Conservation (phyloP, 176 grass and related monocot species). For the Eleusine coracana region DNA sequence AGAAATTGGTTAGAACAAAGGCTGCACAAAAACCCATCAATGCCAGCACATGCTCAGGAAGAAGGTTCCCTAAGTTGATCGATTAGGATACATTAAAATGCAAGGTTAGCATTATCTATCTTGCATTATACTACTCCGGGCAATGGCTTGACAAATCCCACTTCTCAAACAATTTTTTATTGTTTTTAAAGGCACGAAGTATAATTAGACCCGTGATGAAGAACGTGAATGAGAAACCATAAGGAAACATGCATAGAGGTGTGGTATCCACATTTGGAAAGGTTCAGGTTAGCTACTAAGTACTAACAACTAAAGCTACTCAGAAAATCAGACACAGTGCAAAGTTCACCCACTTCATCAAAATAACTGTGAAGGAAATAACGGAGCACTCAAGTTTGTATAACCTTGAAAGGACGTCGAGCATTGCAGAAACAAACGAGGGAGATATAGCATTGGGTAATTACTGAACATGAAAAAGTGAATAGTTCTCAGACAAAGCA, state of each 20-base stretch:
- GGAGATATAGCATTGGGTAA: conserved; percentile 16
- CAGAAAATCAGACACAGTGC: conserved; percentile 19
- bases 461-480: conserved; percentile 23
- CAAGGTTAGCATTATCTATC: conserved; percentile 21
- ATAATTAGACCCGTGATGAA: not conserved
- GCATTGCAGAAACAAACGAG: conserved; percentile 7
- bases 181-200: not conserved
- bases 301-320: conserved; percentile 15
- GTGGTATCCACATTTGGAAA: conserved; percentile 23
- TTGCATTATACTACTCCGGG: conserved; percentile 24
- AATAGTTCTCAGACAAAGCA: not conserved
- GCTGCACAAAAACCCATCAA: conserved; percentile 15
- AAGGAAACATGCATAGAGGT: conserved; percentile 1
- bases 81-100: not conserved
- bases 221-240: not conserved
- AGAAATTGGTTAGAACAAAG: conserved; percentile 12
- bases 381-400: conserved; percentile 18
- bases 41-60: conserved; percentile 11
- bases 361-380: not conserved
- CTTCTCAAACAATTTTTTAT: not conserved
- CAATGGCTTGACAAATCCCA: not conserved
- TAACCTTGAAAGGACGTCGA: not conserved
- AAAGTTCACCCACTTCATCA: not conserved
- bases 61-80: conserved; percentile 4
- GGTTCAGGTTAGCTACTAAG: conserved; percentile 17